Percentiles rank a stretch among this genome's conserved stretches.
These are phyloP conservation scores for Irpex sp. DNA, from an alignment of 1,284 basidiomycete genomes.

Conservation along the genomic window DNA sequence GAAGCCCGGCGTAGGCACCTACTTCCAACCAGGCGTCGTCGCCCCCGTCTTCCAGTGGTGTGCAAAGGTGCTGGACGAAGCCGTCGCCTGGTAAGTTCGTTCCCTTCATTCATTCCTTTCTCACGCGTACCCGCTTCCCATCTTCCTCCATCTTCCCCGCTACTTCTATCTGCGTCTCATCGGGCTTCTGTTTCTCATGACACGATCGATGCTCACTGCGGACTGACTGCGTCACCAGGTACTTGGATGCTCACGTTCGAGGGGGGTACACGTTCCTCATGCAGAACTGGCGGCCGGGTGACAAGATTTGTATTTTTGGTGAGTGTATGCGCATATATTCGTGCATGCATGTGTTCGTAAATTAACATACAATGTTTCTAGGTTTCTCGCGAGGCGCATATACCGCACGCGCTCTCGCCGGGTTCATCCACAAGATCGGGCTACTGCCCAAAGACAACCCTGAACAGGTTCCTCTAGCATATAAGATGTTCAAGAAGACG, in stretches of 20 bases:
- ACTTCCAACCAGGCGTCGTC: slow-evolving; percentile 35
- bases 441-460: slow-evolving; percentile 44
- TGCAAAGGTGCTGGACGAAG: slow-evolving; percentile 40
- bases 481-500: slow-evolving; percentile 46
- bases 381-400: slow-evolving; percentile 42
- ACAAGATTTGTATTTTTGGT: slow-evolving; percentile 51
- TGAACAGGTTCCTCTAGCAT: slow-evolving; percentile 54
- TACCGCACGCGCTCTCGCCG: slow-evolving; percentile 44
- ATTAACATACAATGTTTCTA: no score
- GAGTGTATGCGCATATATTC: slow-evolving; percentile 16
- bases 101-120: background rate
- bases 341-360: background rate
- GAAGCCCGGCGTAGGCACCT: slow-evolving; percentile 43
- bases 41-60: slow-evolving; percentile 31
- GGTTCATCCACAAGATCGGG: slow-evolving; percentile 42
- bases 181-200: background rate
- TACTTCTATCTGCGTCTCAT: background rate
- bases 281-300: slow-evolving; percentile 48
- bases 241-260: slow-evolving; percentile 48
- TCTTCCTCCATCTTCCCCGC: background rate
- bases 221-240: slow-evolving; percentile 20
- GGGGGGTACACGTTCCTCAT: slow-evolving; percentile 61
- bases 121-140: background rate
- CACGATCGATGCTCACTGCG: background rate
- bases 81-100: slow-evolving; percentile 37